Evolutionary conservation across 140 eudicot genomes (phyloP), one percentile per base, ranked within the genome.

Genomic region (Erigeron philadelphicus): DNA sequence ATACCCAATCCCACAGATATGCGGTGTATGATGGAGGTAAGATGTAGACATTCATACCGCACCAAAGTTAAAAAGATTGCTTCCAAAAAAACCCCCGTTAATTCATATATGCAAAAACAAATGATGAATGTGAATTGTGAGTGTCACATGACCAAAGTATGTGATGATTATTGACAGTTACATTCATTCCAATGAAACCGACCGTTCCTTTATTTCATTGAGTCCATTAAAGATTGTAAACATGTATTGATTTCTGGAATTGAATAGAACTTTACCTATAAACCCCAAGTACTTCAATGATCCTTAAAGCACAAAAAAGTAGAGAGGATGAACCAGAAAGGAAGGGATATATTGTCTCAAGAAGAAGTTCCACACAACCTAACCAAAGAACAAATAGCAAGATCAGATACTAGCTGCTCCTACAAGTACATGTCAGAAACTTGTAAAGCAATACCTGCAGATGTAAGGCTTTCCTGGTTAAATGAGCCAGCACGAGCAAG

Each of bases 291-390:
- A 94, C 91, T 81, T 94, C 91, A 44, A 94, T 88, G 78, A 89
- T 94, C 81, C 82, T 85, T 70, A 94, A 71, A 66, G 89, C 82
- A 68, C 85, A 82, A 63, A 84, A 76, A 55, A 89, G 89, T 63
- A 94, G 74, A 25, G 93, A 80, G 18, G 97, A 94, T 47, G 97
- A 83, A 55, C 90, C 86, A 11, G 86, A 85, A 65, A 94, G 84
- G 68, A 89, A 85, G 53, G 99, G 97, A 67, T 83, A 68, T 77
- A 94, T 84, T 50, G 72, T 89, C 82, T 89, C 99, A 71, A 94
- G 84, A 18, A 94, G 88, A 82, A 94, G 97, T 67, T 94, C 95
- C 81, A 94, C 90, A 49, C 97, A 94, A 53, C 99, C 99, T 94
- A 77, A 68, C 49, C 65, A 72, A 56, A 44, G 18, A n/a, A 60